These are phyloP conservation scores for Alloteropsis semialata DNA, from an alignment of 176 grass and related monocot species.

Conservation along the genomic window DNA sequence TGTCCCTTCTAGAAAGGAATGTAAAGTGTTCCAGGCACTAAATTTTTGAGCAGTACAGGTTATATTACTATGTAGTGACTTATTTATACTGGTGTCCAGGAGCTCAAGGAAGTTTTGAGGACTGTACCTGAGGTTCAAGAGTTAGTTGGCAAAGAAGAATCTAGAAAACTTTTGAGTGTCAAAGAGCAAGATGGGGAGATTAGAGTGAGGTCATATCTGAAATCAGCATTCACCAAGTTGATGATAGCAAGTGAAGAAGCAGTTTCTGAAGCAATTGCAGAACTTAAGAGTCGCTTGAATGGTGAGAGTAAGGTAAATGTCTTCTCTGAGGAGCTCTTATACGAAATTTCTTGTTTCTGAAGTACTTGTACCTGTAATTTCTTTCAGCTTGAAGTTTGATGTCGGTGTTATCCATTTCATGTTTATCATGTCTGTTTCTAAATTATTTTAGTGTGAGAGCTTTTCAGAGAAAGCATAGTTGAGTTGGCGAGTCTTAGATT, in stretches of 20 bases:
- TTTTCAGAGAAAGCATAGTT: slow-evolving; percentile 3
- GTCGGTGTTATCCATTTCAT: not conserved
- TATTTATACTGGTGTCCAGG: slow-evolving; percentile 45
- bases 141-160: slow-evolving; percentile 57
- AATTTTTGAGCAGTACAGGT: not conserved
- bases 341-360: not conserved
- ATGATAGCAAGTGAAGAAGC: slow-evolving; percentile 63
- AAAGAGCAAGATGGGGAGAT: slow-evolving; percentile 47
- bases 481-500: not conserved
- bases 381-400: not conserved
- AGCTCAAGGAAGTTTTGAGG: slow-evolving; percentile 74
- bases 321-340: not conserved
- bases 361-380: not conserved
- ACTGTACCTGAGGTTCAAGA: slow-evolving; percentile 73
- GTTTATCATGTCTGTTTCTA: not conserved
- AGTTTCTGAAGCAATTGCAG: slow-evolving; percentile 54
- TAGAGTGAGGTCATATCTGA: slow-evolving; percentile 48
- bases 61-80: not conserved
- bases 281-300: slow-evolving; percentile 61
- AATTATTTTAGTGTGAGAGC: not conserved
- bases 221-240: slow-evolving; percentile 75
- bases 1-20: not conserved
- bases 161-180: slow-evolving; percentile 39
- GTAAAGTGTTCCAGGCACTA: not conserved
- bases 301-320: slow-evolving; percentile 66